These are phyloP conservation scores for Pichia pseudocactophila DNA, from an alignment of 805 yeast species.

Conservation along the genomic window DNA sequence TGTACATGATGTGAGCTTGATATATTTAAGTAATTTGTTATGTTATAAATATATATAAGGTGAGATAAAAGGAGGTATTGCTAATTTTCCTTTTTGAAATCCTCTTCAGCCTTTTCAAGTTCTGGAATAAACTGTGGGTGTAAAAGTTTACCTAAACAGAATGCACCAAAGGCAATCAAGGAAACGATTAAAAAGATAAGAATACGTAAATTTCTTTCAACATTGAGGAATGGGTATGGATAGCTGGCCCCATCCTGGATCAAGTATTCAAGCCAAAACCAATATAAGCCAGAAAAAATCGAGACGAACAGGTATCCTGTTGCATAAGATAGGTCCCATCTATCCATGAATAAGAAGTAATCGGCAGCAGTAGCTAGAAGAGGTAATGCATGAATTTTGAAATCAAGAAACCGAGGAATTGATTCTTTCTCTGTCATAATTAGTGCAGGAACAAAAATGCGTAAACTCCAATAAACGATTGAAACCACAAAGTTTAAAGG, in stretches of 20 bases:
- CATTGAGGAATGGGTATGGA: slow-evolving; percentile 65
- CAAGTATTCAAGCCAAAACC: slow-evolving; percentile 40
- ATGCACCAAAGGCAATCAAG: slow-evolving; percentile 27
- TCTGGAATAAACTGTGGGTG: slow-evolving; percentile 13
- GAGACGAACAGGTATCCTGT: slow-evolving; percentile 34
- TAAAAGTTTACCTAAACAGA: slow-evolving; percentile 16
- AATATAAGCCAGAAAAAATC: slow-evolving; percentile 39
- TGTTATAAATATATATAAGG: too few relatives aligned
- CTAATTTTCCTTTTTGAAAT: not conserved
- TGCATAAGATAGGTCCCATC: slow-evolving; percentile 29
- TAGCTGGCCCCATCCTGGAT: slow-evolving; percentile 39
- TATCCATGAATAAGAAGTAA: slow-evolving; percentile 43
- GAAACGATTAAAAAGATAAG: slow-evolving; percentile 41
- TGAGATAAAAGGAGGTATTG: not conserved
- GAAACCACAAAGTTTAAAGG: slow-evolving; percentile 56
- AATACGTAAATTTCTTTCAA: slow-evolving; percentile 34
- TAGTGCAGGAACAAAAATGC: slow-evolving; percentile 40
- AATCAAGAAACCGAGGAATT: slow-evolving; percentile 44
- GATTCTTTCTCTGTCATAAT: slow-evolving; percentile 32
- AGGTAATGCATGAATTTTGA: slow-evolving; percentile 55
- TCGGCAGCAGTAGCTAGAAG: slow-evolving; percentile 42
- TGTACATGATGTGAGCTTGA: too few relatives aligned
- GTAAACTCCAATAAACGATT: slow-evolving; percentile 59
- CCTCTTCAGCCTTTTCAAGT: slow-evolving; percentile 9
- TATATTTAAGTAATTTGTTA: too few relatives aligned